Conservation (phyloP, 352 stramenopile species). For the Thalassiosira hispida region DNA sequence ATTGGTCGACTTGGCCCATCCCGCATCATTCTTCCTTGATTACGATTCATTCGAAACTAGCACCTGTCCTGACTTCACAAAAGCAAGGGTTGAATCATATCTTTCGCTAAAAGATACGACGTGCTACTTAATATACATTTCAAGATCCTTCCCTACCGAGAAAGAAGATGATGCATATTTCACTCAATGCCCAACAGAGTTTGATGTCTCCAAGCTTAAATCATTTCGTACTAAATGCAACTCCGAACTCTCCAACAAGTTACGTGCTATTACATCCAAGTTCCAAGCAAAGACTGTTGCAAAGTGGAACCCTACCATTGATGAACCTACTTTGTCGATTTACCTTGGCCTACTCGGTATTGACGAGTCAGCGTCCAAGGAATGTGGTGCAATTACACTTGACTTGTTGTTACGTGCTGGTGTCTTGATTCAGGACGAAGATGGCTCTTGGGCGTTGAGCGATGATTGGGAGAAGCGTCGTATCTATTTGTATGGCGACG, state of each 20-base stretch:
- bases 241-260: too few relatives aligned
- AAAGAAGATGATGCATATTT: neutral
- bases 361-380: neutral
- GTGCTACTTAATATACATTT: neutral
- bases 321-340: neutral
- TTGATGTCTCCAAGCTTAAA: neutral
- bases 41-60: neutral
- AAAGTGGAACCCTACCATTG: neutral
- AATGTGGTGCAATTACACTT: neutral
- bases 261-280: too few relatives aligned
- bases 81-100: neutral
- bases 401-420: constrained; percentile 9
- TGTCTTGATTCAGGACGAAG: neutral
- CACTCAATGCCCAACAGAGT: neutral
- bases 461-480: neutral
- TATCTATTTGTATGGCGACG: neutral
- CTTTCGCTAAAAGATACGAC: neutral
- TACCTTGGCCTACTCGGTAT: constrained; percentile 17
- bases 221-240: constrained; percentile 2
- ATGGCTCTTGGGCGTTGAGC: neutral
- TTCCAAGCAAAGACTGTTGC: constrained; percentile 5
- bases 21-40: neutral
- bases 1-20: neutral
- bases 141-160: neutral
- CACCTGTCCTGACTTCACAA: neutral